A percentile compares a stretch with the other conserved stretches of the same genome.
These are phyloP conservation scores for Mucor sp. DNA, from an alignment of 371 early-diverging fungal species.

Conservation along the genomic window DNA sequence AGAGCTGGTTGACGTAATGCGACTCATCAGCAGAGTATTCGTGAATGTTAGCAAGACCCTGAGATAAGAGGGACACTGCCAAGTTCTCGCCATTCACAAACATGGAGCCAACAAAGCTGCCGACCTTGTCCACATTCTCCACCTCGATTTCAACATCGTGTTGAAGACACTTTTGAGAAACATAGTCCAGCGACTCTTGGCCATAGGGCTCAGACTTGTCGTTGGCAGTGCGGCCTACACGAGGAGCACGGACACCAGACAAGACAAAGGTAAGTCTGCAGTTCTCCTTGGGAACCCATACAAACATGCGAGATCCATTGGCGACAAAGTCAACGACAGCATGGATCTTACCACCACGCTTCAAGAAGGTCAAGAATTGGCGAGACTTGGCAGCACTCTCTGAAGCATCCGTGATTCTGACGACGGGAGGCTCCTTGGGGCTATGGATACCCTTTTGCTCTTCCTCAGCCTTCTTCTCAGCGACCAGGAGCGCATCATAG, in stretches of 20 bases:
- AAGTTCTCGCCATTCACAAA: constrained; percentile 73
- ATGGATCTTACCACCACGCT: constrained; percentile 70
- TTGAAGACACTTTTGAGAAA: constrained; percentile 72
- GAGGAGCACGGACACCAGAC: constrained; percentile 76
- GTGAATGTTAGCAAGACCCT: constrained; percentile 83
- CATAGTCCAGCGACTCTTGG: constrained; percentile 78
- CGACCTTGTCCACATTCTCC: constrained; percentile 86
- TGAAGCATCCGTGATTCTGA: constrained; percentile 69
- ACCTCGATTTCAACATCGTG: constrained; percentile 91
- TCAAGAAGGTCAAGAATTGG: constrained; percentile 81
- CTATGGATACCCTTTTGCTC: constrained; percentile 78
- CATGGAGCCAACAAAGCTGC: constrained; percentile 87
- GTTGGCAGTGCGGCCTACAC: constrained; percentile 61
- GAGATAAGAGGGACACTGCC: constrained; percentile 68
- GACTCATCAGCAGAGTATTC: constrained; percentile 86
- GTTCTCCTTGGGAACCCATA: constrained; percentile 86
- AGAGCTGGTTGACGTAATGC: constrained; percentile 67
- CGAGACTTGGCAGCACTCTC: constrained; percentile 82
- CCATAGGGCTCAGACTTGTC: constrained; percentile 90
- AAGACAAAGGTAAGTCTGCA: constrained; percentile 84
- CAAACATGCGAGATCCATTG: constrained; percentile 81
- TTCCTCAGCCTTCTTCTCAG: constrained; percentile 77
- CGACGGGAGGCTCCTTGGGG: constrained; percentile 73
- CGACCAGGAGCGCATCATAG: constrained; percentile 85
- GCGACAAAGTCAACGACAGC: constrained; percentile 89